phyloP scores from a whole-genome alignment of 352 stramenopile genomes.

The Globisporangium spinosum region DNA sequence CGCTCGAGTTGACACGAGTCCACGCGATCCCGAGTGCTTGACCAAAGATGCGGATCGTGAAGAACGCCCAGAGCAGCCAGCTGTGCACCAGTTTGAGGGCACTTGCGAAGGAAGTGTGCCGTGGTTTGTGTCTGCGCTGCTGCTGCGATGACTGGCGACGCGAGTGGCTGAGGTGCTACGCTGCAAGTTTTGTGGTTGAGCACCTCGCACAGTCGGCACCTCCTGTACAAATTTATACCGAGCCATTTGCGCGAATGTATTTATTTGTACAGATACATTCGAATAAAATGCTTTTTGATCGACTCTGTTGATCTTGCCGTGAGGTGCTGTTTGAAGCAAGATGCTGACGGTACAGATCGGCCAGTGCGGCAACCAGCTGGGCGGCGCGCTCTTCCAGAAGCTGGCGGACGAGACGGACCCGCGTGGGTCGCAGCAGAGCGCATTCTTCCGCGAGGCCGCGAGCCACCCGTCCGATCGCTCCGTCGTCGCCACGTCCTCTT shows the following conservation, averaged over 20 bases:
- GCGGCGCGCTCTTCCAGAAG: slow-evolving; percentile 55
- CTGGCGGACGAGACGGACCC: slow-evolving; percentile 32
- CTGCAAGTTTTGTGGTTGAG: too few relatives aligned
- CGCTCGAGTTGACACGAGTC: not conserved
- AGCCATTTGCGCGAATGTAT: too few relatives aligned
- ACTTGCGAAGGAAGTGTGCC: too few relatives aligned
- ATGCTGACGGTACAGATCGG: slow-evolving; percentile 77
- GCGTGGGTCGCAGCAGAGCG: slow-evolving; percentile 1
- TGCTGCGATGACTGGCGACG: too few relatives aligned
- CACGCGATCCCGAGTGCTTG: not conserved
- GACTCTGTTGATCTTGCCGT: too few relatives aligned
- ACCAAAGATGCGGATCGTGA: not conserved
- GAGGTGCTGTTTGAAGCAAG: not conserved
- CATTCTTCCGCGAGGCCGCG: slow-evolving; percentile 24
- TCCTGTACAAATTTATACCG: too few relatives aligned
- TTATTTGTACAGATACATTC: too few relatives aligned
- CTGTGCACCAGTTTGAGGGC: not conserved
- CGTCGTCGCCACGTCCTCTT: not conserved
- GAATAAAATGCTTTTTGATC: too few relatives aligned
- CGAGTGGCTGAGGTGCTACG: too few relatives aligned
- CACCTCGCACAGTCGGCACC: too few relatives aligned
- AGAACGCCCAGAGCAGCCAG: not conserved
- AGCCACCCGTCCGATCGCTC: slow-evolving; percentile 13
- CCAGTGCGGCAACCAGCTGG: slow-evolving; percentile 79
- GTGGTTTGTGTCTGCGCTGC: too few relatives aligned